Evolutionary conservation across 441 rosid species (phyloP).

Genomic region (Gossypium trilobum): DNA sequence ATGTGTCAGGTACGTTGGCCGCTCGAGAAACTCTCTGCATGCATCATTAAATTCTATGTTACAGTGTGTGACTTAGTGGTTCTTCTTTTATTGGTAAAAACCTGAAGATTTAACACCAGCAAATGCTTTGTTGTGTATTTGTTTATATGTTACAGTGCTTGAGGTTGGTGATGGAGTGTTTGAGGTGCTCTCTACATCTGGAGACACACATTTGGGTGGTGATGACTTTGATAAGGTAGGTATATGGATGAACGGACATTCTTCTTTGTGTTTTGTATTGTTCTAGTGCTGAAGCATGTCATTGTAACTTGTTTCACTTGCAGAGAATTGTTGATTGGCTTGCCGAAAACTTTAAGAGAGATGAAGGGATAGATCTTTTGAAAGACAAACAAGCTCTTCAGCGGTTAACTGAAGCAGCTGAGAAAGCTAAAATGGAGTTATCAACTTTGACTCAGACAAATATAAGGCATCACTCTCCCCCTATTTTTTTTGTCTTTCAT

Average conservation of each 20-base stretch:
- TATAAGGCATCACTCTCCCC: slow-evolving; percentile 31
- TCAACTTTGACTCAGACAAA: slow-evolving; percentile 81
- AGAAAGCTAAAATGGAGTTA: slow-evolving; percentile 93
- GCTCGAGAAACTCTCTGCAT: not conserved
- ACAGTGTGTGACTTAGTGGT: not conserved
- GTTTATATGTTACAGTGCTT: slow-evolving; percentile 40
- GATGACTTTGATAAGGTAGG: slow-evolving; percentile 86
- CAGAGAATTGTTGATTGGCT: slow-evolving; percentile 96
- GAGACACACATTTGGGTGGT: slow-evolving; percentile 96
- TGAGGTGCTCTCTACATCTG: slow-evolving; percentile 85
- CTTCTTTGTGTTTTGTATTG: not conserved
- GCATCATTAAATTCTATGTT: not conserved
- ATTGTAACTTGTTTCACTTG: not conserved
- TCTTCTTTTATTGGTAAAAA: not conserved
- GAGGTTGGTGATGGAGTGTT: slow-evolving; percentile 97
- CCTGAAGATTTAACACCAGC: not conserved
- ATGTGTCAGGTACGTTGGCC: slow-evolving; percentile 53
- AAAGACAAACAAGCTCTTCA: slow-evolving; percentile 97
- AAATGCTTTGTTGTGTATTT: not conserved
- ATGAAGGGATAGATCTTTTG: slow-evolving; percentile 84
- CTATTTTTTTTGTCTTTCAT: not conserved
- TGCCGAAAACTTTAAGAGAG: slow-evolving; percentile 55
- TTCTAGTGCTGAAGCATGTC: not conserved
- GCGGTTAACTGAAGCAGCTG: slow-evolving; percentile 83
- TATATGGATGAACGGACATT: not conserved